phyloP scores from a whole-genome alignment of 1,284 basidiomycete genomes.

The Ustilago curta region DNA sequence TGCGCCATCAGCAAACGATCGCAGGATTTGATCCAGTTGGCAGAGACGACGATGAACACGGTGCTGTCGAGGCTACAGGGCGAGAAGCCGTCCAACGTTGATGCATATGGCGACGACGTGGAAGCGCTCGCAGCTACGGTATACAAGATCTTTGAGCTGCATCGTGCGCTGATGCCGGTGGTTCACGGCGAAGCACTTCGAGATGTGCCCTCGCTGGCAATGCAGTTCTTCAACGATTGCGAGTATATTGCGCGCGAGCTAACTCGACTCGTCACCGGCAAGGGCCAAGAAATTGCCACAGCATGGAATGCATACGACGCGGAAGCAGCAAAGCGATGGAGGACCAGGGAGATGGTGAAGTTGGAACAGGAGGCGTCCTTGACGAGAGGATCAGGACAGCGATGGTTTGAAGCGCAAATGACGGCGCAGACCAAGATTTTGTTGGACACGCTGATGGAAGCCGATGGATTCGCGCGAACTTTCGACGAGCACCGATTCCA shows the following conservation, averaged over 20 bases:
- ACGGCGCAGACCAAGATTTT: constrained; percentile 71
- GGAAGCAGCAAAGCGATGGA: constrained; percentile 26
- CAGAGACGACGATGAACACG: constrained; percentile 26
- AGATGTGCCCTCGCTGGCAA: constrained; percentile 75
- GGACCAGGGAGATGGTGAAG: constrained; percentile 18
- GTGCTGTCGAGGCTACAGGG: constrained; percentile 21
- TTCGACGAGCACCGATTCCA: constrained; percentile 81
- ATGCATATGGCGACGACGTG: constrained; percentile 9
- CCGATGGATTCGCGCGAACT: constrained; percentile 80
- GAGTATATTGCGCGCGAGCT: constrained; percentile 74
- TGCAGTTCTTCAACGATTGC: constrained; percentile 90
- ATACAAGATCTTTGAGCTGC: constrained; percentile 79
- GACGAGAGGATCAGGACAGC: constrained; percentile 47
- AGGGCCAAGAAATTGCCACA: constrained; percentile 64
- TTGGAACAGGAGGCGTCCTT: constrained; percentile 47
- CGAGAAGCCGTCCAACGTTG: neutral
- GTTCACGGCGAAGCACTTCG: constrained; percentile 74
- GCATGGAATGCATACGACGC: constrained; percentile 21
- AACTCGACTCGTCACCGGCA: constrained; percentile 42
- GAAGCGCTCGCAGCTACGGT: constrained; percentile 29
- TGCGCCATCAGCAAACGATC: constrained; percentile 54
- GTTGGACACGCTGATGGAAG: constrained; percentile 74
- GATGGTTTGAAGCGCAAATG: constrained; percentile 59
- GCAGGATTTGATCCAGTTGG: constrained; percentile 37
- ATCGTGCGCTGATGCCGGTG: constrained; percentile 83